phyloP scores from a whole-genome alignment of 1,139 yeast genomes.

The Yamadazyma epiphylla region DNA sequence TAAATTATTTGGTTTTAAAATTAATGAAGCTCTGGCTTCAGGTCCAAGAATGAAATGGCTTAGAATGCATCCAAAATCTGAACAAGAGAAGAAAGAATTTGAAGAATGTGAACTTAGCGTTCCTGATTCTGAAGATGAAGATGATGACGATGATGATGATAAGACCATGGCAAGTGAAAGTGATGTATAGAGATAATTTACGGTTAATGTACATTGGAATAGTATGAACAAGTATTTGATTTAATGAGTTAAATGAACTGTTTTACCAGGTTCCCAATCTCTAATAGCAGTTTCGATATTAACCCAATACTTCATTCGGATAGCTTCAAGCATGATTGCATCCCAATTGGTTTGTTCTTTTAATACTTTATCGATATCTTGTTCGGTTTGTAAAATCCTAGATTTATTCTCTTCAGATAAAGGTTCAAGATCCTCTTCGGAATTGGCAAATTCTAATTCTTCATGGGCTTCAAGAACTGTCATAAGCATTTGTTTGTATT shows the following conservation, averaged over 20 bases:
- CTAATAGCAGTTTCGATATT: conserved; percentile 70
- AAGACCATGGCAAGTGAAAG: conserved; percentile 48
- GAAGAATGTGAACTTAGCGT: conserved; percentile 59
- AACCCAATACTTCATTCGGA: conserved; percentile 78
- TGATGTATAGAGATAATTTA: neutral
- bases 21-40: conserved; percentile 67
- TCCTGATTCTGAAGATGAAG: conserved; percentile 38
- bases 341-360: conserved; percentile 47
- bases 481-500: conserved; percentile 61
- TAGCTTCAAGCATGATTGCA: conserved; percentile 60
- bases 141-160: conserved; percentile 24
- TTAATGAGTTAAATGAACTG: conserved; percentile 59
- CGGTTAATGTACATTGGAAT: no score
- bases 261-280: conserved; percentile 76
- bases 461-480: conserved; percentile 81
- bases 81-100: conserved; percentile 56
- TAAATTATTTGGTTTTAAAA: conserved; percentile 82
- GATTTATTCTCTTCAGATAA: conserved; percentile 53
- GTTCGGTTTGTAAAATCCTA: conserved; percentile 44
- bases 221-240: no score
- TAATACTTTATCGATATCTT: conserved; percentile 24
- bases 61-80: conserved; percentile 65
- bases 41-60: conserved; percentile 98
- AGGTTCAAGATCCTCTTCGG: conserved; percentile 52
- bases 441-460: conserved; percentile 58